Evolutionary conservation across 345 rosid genomes (phyloP).

Genomic region (Noccaea bulbosa): DNA sequence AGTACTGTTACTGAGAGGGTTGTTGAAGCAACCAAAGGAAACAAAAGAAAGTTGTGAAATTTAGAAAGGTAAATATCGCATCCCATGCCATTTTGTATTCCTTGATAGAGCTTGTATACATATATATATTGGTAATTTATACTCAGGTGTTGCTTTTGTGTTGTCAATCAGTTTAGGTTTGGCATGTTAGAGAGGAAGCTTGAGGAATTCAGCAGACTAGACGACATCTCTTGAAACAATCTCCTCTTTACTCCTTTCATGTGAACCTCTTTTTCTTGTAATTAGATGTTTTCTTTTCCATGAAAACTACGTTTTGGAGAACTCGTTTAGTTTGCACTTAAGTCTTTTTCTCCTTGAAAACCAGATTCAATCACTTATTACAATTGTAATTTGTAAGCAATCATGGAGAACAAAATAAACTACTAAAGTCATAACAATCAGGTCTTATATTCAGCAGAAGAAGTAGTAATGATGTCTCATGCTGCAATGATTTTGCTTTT

Average conservation of each 20-base stretch:
- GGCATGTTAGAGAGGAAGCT: slow-evolving; percentile 32
- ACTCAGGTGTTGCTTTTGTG: slow-evolving; percentile 33
- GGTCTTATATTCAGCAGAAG: slow-evolving; percentile 13
- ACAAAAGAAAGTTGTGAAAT: slow-evolving; percentile 30
- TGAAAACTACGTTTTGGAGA: slow-evolving; percentile 31
- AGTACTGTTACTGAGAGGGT: slow-evolving; percentile 41
- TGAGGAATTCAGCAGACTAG: slow-evolving; percentile 31
- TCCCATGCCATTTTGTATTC: slow-evolving; percentile 27
- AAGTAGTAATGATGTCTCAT: slow-evolving; percentile 17
- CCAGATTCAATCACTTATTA: slow-evolving; percentile 20
- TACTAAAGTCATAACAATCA: not conserved
- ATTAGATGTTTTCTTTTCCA: slow-evolving; percentile 32
- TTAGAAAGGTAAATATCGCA: slow-evolving; percentile 44
- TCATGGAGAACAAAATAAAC: slow-evolving; percentile 1
- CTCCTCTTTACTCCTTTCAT: slow-evolving; percentile 29
- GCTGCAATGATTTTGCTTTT: slow-evolving; percentile 5
- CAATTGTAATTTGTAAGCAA: slow-evolving; percentile 18
- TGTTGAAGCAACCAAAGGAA: slow-evolving; percentile 45
- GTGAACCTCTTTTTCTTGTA: slow-evolving; percentile 37
- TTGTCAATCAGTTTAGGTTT: slow-evolving; percentile 47
- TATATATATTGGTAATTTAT: slow-evolving; percentile 48
- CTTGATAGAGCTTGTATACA: not conserved
- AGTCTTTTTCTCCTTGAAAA: not conserved
- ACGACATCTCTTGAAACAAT: slow-evolving; percentile 25
- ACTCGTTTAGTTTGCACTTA: slow-evolving; percentile 20